Percentiles rank a stretch among this genome's conserved stretches.
Conservation (phyloP, 2,329 filamentous ascomycete genomes). For the Phialophora chinensis region DNA sequence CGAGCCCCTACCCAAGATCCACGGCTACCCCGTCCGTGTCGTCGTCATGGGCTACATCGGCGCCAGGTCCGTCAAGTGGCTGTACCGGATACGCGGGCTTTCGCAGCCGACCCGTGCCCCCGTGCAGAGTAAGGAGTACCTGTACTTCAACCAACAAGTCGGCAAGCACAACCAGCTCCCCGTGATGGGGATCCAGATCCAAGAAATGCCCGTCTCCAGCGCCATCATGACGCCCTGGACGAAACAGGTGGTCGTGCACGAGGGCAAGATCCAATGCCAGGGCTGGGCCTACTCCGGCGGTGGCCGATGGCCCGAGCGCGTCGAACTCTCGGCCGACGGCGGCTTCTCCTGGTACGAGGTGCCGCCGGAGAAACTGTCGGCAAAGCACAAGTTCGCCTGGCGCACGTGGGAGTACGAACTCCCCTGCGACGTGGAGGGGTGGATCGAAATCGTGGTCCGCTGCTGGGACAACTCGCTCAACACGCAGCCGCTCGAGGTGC, state of each 20-base stretch:
- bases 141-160: conserved; percentile 72
- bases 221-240: conserved; percentile 70
- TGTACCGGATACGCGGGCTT: conserved; percentile 67
- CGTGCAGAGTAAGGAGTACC: conserved; percentile 69
- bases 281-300: conserved; percentile 67
- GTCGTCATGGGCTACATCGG: conserved; percentile 72
- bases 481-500: conserved; percentile 63
- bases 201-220: conserved; percentile 73
- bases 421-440: conserved; percentile 67
- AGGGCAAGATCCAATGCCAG: conserved; percentile 64
- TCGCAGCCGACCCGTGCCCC: conserved; percentile 62
- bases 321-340: conserved; percentile 69
- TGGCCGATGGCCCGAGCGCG: conserved; percentile 65
- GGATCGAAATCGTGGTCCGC: conserved; percentile 64
- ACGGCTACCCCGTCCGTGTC: conserved; percentile 67
- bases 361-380: conserved; percentile 63
- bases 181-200: conserved; percentile 68
- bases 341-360: conserved; percentile 70
- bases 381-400: conserved; percentile 70
- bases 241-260: conserved; percentile 65
- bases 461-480: conserved; percentile 69
- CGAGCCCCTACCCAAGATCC: conserved; percentile 66
- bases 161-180: conserved; percentile 69
- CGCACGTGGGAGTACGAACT: conserved; percentile 67
- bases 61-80: conserved; percentile 66